phyloP scores from a whole-genome alignment of 331 rosid species.

The Spiraea crenata region DNA sequence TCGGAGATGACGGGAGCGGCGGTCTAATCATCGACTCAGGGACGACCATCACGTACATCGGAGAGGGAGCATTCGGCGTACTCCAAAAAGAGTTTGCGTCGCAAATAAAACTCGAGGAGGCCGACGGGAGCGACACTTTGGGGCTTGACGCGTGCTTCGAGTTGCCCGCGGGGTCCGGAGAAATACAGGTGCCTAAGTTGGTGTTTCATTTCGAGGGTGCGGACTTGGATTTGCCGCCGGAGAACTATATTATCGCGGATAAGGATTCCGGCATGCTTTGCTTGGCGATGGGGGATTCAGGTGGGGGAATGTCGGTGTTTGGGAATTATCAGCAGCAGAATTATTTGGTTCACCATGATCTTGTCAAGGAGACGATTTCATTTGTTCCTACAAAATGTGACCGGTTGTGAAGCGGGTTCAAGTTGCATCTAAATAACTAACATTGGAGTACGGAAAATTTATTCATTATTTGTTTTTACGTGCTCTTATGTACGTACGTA shows the following conservation, averaged over 20 bases:
- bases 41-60: slow-evolving; percentile 71
- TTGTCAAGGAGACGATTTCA: slow-evolving; percentile 51
- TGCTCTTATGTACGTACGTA: no score
- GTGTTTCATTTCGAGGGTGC: slow-evolving; percentile 70
- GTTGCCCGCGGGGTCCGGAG: slow-evolving; percentile 35
- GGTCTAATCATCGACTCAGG: slow-evolving; percentile 94
- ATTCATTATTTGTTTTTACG: no score
- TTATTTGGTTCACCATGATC: slow-evolving; percentile 74
- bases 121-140: slow-evolving; percentile 32
- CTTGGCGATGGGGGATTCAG: slow-evolving; percentile 68
- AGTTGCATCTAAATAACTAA: no score
- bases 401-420: slow-evolving; percentile 29
- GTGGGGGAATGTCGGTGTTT: slow-evolving; percentile 61
- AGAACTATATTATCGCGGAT: slow-evolving; percentile 69
- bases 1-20: slow-evolving; percentile 66
- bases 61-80: slow-evolving; percentile 37
- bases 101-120: slow-evolving; percentile 45
- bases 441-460: no score
- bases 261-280: slow-evolving; percentile 56
- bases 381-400: slow-evolving; percentile 70
- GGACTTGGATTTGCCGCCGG: slow-evolving; percentile 67
- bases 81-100: slow-evolving; percentile 55
- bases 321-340: slow-evolving; percentile 95
- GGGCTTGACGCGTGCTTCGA: slow-evolving; percentile 74
- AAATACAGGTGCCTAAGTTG: slow-evolving; percentile 57